These are phyloP conservation scores for Psidium friedrichsthalianum DNA, from an alignment of 345 rosid species.

Conservation along the genomic window DNA sequence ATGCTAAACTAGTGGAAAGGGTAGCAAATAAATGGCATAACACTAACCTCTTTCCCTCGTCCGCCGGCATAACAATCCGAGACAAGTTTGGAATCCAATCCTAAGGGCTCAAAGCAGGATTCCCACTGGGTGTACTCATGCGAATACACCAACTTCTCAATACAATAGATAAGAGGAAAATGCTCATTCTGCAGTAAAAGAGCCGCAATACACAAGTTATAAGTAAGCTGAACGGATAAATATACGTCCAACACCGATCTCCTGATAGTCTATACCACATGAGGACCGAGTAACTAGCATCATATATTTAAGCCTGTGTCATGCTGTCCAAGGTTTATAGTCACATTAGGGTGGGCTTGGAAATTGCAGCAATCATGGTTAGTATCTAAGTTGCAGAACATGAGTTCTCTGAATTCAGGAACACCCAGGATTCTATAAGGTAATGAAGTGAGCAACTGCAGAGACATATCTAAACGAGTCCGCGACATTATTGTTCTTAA, in stretches of 20 bases:
- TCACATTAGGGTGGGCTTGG: neutral
- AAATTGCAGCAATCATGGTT: neutral
- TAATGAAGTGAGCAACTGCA: neutral
- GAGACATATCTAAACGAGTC: neutral
- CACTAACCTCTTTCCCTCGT: conserved; percentile 49
- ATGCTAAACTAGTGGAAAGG: neutral
- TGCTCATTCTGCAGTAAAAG: conserved; percentile 53
- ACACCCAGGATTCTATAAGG: neutral
- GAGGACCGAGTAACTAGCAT: neutral
- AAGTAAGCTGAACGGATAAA: neutral
- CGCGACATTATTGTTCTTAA: neutral
- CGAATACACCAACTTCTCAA: conserved; percentile 55
- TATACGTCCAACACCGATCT: neutral
- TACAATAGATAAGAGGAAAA: conserved; percentile 62
- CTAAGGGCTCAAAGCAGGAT: conserved; percentile 54
- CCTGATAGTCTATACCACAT: neutral
- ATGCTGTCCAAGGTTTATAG: neutral
- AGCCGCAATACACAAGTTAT: neutral
- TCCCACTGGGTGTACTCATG: conserved; percentile 50
- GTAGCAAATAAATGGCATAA: neutral
- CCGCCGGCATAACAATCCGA: conserved; percentile 52
- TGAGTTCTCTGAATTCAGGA: neutral
- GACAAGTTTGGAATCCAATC: conserved; percentile 43
- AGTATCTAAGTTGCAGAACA: neutral
- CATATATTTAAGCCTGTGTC: neutral